Conservation (phyloP, 164 flowering plant genomes). For the Chimonanthus praecox region DNA sequence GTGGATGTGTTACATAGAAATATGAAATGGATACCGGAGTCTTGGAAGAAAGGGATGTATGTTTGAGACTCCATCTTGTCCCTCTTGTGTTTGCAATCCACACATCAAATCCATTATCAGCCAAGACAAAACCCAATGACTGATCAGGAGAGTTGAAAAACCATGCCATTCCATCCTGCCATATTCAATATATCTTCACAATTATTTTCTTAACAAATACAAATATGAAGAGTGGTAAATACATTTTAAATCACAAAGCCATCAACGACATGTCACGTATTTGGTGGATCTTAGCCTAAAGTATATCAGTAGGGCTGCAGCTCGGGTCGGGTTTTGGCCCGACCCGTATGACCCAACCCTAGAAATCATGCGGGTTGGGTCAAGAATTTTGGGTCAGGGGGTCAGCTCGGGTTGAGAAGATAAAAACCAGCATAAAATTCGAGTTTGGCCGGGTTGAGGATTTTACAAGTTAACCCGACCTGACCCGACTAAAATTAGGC, state of each 20-base stretch:
- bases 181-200: not conserved
- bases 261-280: no score
- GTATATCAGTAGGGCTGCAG: no score
- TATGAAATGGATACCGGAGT: conserved; percentile 22
- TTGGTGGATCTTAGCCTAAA: not conserved
- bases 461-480: no score
- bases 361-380: no score
- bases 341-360: no score
- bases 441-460: no score
- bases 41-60: conserved; percentile 30
- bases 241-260: not conserved
- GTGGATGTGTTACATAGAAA: not conserved
- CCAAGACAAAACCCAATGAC: conserved; percentile 53
- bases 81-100: conserved; percentile 77
- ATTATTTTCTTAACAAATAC: not conserved
- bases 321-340: no score
- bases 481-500: no score
- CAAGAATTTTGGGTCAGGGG: no score
- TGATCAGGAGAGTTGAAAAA: conserved; percentile 47
- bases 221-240: not conserved
- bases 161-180: conserved; percentile 76
- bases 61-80: conserved; percentile 52
- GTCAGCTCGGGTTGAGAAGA: no score
- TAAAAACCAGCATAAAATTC: no score
- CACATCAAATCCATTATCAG: conserved; percentile 67